Base-by-base conservation (phyloP, 2,329 filamentous ascomycete genomes). In the Phaeosphaeria sp. region DNA sequence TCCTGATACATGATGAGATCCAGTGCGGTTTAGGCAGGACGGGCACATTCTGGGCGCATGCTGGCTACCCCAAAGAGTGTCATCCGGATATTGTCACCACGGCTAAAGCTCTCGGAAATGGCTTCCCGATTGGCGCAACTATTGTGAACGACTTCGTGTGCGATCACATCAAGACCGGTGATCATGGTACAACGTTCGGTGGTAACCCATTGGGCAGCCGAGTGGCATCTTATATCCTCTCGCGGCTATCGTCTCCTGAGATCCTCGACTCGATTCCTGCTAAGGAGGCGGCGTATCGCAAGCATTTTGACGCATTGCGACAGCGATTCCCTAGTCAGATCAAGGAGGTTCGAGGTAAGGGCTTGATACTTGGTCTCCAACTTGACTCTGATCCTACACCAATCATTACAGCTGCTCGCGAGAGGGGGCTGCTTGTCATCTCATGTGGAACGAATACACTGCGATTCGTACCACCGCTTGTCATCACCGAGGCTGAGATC, bases 1-100 rank as follows among this genome's bases (percentile, higher is more conserved):
- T 98, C 3, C 82, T 99, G 56, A 91, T 97, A 73, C 94, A 95
- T 77, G 95, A 99, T 72, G 95, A 99, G 82, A 99, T 99, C 62
- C 95, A 99, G 79, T 97, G 93, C 77, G 95, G 95, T 52, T 83
- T 99, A 33, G 88, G 89, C 24, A 89, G 95, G 51, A 98, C 95
- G 1, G 95, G 95, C 36, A 85, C 83, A 13, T 84, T 99, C 69
- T 99, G 95, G 95, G 95, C 95, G 0, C 94, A 99, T 74, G 84
- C 84, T 11, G 82, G 84, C 56, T 84, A 95, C 22, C 90, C 91
- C 36, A 81, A 84, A 67, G 89, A 91, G 64, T 92, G 93, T 1
- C 95, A 99, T 74, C 95, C 95, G 6, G 95, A 99, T 71, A 89
- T 99, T 64, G 80, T 99, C 63, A 97, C 94, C 15, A 94, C 91